Evolutionary conservation across 257 asterid species (phyloP), one percentile per base, ranked within the genome.

Genomic region (Rubia yunnanensis): DNA sequence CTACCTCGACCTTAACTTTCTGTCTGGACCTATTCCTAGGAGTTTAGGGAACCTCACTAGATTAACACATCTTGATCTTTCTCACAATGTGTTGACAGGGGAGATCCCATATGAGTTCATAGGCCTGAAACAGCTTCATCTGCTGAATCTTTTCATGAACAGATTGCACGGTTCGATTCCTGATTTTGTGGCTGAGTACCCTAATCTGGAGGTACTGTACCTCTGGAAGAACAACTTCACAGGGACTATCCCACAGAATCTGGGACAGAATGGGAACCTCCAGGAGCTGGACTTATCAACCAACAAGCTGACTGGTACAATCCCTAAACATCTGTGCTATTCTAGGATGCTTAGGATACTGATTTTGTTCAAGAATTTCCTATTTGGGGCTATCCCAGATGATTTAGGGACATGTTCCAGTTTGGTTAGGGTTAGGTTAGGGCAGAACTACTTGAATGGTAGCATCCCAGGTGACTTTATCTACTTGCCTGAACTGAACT

Each of bases 161-260:
- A 76, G 83, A 57, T 65, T 92, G 35, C 94, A 92, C 36, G 98
- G 98, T 2, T 78, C 97, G 3, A 85, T 92, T 48, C 98, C 98
- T 0, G 91, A 81, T 20, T 92, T 81, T 24, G 65, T 92, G 20
- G 89, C 96, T 1, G 96, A 79, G 1, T 92, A 68, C 71, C 88
- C 86, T 0, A 80, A 82, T 48, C 50, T 92, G 68, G 90, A 85
- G 64, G 76, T 86, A 44, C 96, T 92, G 2, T 81, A 85, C 23
- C 78, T 92, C 15, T 92, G 98, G 98, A 85, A 64, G 88, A 92
- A 92, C 94, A 92, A 87, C 72, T 89, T 92, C 88, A 92, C 98
- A 0, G 97, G 98, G 46, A 74, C 41, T 13, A 80, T 92, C 64
- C 98, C 98, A 0, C 61, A 68, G 67, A 80, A 73, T 70, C 88